A percentile compares a stretch with the other conserved stretches of the same genome.
These are phyloP conservation scores for Lachnellula occidentalis DNA, from an alignment of 2,329 filamentous ascomycete genomes.

Conservation along the genomic window DNA sequence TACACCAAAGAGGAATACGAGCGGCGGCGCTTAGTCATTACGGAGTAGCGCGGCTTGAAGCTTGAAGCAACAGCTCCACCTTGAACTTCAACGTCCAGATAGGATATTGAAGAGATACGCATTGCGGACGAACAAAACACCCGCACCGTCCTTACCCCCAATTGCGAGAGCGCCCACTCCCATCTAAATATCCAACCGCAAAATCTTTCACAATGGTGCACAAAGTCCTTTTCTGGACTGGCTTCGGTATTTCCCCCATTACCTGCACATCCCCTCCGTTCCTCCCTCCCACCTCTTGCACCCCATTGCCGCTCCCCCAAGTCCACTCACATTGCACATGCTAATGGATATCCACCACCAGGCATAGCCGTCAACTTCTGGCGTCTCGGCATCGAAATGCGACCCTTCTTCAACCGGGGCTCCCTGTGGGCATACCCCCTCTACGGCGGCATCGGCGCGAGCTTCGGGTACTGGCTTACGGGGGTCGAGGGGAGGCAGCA, in stretches of 20 bases:
- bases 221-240: conserved; percentile 75
- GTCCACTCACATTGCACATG: neutral
- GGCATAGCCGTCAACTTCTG: conserved; percentile 88
- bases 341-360: conserved; percentile 37
- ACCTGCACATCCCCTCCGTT: conserved; percentile 35
- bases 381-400: conserved; percentile 98
- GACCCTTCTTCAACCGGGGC: conserved; percentile 79
- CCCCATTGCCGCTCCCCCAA: neutral
- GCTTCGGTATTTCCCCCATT: conserved; percentile 82
- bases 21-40: too few relatives aligned
- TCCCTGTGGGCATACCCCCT: conserved; percentile 89
- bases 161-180: neutral
- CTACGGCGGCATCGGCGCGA: conserved; percentile 78
- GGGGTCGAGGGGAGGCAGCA: conserved; percentile 82
- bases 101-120: neutral
- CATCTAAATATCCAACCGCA: conserved; percentile 1
- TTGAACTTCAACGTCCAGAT: neutral
- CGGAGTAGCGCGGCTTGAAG: too few relatives aligned
- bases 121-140: conserved; percentile 11
- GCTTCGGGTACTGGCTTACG: conserved; percentile 96
- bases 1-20: too few relatives aligned
- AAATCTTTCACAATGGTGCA: conserved; percentile 27
- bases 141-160: neutral
- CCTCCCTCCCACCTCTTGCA: conserved; percentile 9
- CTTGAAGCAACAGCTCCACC: neutral